A percentile compares a stretch with the other conserved stretches of the same genome.
These are phyloP conservation scores for Agrocybe chaxingu DNA, from an alignment of 768 basidiomycete genomes.

Conservation along the genomic window DNA sequence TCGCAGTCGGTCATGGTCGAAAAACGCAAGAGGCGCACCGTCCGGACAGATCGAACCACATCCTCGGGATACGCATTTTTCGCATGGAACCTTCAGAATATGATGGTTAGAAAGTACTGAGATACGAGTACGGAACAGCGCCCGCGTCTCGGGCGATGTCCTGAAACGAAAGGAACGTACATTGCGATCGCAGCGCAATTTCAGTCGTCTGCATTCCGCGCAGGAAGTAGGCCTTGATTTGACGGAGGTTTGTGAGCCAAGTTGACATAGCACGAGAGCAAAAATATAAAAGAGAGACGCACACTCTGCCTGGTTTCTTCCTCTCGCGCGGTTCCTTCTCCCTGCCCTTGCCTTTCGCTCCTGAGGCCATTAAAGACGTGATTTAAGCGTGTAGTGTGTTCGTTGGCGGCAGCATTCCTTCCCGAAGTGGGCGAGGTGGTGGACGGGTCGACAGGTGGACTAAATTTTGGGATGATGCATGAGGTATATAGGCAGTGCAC, in stretches of 20 bases:
- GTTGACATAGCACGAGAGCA: background rate
- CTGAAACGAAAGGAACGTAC: slow-evolving; percentile 27
- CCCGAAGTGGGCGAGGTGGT: background rate
- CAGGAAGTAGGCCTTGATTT: slow-evolving; percentile 48
- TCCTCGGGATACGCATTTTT: slow-evolving; percentile 73
- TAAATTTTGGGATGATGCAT: background rate
- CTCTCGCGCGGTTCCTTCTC: slow-evolving; percentile 25
- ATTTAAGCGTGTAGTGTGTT: slow-evolving; percentile 1
- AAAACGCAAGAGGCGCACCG: slow-evolving; percentile 36
- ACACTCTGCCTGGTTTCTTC: slow-evolving; percentile 30
- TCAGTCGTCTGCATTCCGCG: slow-evolving; percentile 55
- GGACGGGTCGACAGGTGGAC: background rate
- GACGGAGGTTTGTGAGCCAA: slow-evolving; percentile 28
- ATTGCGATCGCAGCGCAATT: slow-evolving; percentile 64
- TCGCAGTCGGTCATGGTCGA: background rate
- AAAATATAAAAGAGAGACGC: slow-evolving; percentile 10
- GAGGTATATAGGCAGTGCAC: background rate
- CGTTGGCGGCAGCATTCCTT: slow-evolving; percentile 2
- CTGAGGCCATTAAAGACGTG: slow-evolving; percentile 14
- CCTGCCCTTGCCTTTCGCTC: slow-evolving; percentile 18
- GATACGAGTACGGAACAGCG: slow-evolving; percentile 13
- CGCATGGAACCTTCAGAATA: slow-evolving; percentile 62
- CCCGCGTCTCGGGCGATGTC: slow-evolving; percentile 11
- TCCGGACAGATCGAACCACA: slow-evolving; percentile 78
- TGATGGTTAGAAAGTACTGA: slow-evolving; percentile 1